Percentiles rank a stretch among this genome's conserved stretches.
These are phyloP conservation scores for Heliocybe sulcata DNA, from an alignment of 1,284 basidiomycete species.

Conservation along the genomic window DNA sequence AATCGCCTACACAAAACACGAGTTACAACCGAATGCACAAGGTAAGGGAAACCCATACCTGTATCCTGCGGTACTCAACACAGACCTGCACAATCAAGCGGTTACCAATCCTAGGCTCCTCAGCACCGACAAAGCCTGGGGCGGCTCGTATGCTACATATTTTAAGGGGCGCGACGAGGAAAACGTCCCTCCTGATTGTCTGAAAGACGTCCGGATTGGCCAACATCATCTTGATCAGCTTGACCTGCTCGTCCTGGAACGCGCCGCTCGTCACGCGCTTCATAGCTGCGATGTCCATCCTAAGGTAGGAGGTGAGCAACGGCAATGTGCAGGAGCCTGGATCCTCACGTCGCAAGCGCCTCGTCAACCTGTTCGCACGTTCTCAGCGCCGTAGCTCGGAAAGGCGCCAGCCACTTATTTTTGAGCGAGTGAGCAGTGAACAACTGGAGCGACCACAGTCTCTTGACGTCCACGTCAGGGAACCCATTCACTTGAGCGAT, in stretches of 20 bases:
- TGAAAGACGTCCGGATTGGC: neutral
- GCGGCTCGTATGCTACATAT: neutral
- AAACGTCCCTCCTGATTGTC: neutral
- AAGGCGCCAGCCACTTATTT: neutral
- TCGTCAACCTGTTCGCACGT: neutral
- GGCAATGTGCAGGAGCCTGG: neutral
- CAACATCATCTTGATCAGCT: neutral
- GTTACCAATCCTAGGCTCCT: neutral
- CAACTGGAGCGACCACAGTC: neutral
- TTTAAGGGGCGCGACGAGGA: neutral
- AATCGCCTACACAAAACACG: neutral
- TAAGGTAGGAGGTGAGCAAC: neutral
- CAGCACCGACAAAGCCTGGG: neutral
- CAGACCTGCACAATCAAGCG: neutral
- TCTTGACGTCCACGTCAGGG: neutral
- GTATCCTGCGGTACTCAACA: neutral
- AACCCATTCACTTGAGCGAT: neutral
- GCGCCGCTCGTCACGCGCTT: neutral
- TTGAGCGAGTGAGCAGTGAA: neutral
- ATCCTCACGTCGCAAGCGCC: neutral
- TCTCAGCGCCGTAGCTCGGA: neutral
- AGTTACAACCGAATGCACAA: neutral
- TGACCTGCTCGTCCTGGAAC: neutral
- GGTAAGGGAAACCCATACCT: neutral
- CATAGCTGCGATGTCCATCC: constrained; percentile 9